A percentile compares a stretch with the other conserved stretches of the same genome.
phyloP scores from a whole-genome alignment of 2,329 filamentous ascomycete genomes.

The Phoma herbarum region DNA sequence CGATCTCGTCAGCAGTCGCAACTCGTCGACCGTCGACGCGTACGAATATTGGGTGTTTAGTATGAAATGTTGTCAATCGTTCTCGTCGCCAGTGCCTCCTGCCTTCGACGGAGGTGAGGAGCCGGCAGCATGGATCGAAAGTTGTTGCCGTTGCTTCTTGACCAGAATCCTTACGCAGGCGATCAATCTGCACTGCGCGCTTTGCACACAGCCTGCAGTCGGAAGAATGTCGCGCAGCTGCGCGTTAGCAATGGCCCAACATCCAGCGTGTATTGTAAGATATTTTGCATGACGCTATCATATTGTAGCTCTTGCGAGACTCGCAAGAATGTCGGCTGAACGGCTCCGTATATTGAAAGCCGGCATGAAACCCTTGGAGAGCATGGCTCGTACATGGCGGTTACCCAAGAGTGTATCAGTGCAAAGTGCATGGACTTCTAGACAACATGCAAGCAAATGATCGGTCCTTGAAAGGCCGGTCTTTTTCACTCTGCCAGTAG shows the following conservation, averaged over 20 bases:
- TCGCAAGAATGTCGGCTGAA: neutral
- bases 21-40: neutral
- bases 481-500: neutral
- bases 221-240: neutral
- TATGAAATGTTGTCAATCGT: neutral
- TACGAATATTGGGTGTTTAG: neutral
- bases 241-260: slow-evolving; percentile 7
- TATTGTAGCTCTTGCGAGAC: slow-evolving; percentile 5
- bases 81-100: neutral
- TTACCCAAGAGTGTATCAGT: neutral
- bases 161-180: neutral
- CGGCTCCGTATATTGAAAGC: neutral
- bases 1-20: neutral
- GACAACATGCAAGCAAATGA: neutral
- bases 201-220: neutral
- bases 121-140: neutral
- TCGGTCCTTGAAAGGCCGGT: neutral
- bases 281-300: slow-evolving; percentile 16
- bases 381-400: neutral
- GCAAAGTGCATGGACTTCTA: neutral
- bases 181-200: neutral
- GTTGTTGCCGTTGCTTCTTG: neutral
- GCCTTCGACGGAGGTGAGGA: neutral
- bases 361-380: neutral
- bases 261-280: slow-evolving; percentile 2